Evolutionary conservation across 805 yeast species (phyloP).

Genomic region (Zygoascus biomembranicola): DNA sequence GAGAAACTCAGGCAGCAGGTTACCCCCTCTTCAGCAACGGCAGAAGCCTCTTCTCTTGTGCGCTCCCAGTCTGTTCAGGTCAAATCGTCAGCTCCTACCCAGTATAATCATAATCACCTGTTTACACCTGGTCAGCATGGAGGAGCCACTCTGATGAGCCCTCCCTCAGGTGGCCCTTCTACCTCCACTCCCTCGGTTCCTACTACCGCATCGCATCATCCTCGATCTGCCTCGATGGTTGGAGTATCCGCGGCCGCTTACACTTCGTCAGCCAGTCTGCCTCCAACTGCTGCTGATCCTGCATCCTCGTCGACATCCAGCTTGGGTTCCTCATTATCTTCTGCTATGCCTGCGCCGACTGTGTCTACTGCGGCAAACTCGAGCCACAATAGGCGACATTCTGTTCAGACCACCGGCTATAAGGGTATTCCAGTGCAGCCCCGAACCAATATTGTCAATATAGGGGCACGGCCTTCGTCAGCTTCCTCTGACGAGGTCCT

Average conservation of each 20-base stretch:
- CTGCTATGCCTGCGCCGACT: constrained; percentile 3
- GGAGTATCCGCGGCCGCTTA: background rate
- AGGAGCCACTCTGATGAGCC: background rate
- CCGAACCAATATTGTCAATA: background rate
- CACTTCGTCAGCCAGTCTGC: background rate
- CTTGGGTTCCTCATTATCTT: background rate
- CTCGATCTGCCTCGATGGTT: background rate
- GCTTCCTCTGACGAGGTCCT: constrained; percentile 13
- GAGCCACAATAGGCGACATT: constrained; percentile 15
- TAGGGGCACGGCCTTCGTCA: background rate
- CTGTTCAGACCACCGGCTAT: constrained; percentile 15
- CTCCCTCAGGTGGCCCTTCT: background rate
- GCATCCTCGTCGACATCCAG: background rate
- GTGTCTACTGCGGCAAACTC: constrained; percentile 1
- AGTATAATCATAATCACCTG: background rate
- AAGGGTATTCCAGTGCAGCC: background rate
- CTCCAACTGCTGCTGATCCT: background rate
- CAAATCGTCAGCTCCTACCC: background rate
- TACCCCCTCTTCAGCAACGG: constrained; percentile 1
- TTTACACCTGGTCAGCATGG: background rate
- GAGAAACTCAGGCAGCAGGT: constrained; percentile 3
- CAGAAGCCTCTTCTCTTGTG: constrained; percentile 7
- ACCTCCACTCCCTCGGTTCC: background rate
- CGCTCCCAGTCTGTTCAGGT: constrained; percentile 23
- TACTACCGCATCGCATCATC: background rate